A percentile compares a stretch with the other conserved stretches of the same genome.
phyloP scores from a whole-genome alignment of 192 early-diverging fungal species.

The Chytriomyces confervae region DNA sequence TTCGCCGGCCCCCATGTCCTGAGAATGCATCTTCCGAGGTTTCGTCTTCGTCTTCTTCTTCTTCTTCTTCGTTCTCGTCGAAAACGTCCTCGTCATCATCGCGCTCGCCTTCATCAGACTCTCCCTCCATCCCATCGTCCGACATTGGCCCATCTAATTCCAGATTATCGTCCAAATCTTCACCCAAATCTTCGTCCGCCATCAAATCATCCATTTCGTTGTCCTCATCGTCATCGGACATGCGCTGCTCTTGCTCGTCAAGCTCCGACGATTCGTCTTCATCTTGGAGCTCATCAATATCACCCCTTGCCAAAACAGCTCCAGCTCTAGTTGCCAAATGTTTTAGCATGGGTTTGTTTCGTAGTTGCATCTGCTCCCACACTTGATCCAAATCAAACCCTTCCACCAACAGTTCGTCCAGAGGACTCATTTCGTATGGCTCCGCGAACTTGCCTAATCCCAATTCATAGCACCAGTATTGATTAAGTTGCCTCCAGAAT shows the following conservation, averaged over 20 bases:
- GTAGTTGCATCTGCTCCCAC: conserved; percentile 91
- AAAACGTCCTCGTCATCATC: conserved; percentile 51
- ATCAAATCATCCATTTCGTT: conserved; percentile 47
- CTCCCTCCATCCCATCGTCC: conserved; percentile 46
- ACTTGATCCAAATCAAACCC: conserved; percentile 85
- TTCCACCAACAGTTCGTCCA: conserved; percentile 69
- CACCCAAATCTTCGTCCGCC: conserved; percentile 34
- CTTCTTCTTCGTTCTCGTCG: conserved; percentile 52
- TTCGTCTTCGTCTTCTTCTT: conserved; percentile 42
- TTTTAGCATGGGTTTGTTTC: conserved; percentile 79
- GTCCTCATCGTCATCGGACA: conserved; percentile 43
- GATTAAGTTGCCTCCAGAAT: neutral
- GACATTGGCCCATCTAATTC: conserved; percentile 32
- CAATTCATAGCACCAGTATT: neutral
- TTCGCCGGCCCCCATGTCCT: conserved; percentile 56
- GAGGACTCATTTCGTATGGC: conserved; percentile 52
- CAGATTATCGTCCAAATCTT: conserved; percentile 35
- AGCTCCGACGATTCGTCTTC: conserved; percentile 32
- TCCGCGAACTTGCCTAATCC: conserved; percentile 56
- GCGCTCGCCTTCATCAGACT: conserved; percentile 48
- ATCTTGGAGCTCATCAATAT: conserved; percentile 39
- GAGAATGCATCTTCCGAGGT: conserved; percentile 49
- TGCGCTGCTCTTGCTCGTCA: conserved; percentile 49
- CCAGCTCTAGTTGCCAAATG: conserved; percentile 49
- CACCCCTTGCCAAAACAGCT: conserved; percentile 35